Conservation (phyloP, 2,329 filamentous ascomycete species). For the Calonectria pteridis region DNA sequence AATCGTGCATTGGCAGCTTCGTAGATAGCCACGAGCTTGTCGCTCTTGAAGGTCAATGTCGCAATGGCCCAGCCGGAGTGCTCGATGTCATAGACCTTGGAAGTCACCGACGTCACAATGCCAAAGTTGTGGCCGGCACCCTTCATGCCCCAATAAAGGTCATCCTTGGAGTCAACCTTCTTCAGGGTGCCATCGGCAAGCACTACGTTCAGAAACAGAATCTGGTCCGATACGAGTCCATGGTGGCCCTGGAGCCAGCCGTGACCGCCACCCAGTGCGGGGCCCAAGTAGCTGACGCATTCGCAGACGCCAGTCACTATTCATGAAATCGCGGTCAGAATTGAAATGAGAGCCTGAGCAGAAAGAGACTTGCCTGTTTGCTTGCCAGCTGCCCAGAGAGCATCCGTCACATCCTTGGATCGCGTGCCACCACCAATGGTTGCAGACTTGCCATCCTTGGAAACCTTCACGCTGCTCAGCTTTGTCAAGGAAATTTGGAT, state of each 20-base stretch:
- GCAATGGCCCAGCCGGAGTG: constrained; percentile 43
- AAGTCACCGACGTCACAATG: constrained; percentile 45
- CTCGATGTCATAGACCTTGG: constrained; percentile 49
- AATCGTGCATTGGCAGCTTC: constrained; percentile 59
- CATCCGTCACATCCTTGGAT: constrained; percentile 59
- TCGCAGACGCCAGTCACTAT: constrained; percentile 42
- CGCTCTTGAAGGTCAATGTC: constrained; percentile 59
- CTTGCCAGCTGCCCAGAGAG: constrained; percentile 63
- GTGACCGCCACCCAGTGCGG: constrained; percentile 47
- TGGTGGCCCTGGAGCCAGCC: constrained; percentile 46
- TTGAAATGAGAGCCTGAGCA: neutral
- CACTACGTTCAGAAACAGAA: constrained; percentile 49
- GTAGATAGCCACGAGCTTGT: constrained; percentile 63
- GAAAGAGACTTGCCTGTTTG: constrained; percentile 55
- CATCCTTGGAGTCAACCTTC: constrained; percentile 39
- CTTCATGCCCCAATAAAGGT: constrained; percentile 52
- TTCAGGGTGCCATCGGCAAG: constrained; percentile 45
- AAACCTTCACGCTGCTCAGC: constrained; percentile 57
- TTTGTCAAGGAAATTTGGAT: constrained; percentile 63
- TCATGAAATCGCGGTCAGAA: neutral
- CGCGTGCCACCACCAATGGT: constrained; percentile 61
- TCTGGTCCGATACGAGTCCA: constrained; percentile 49
- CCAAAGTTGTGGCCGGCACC: constrained; percentile 52
- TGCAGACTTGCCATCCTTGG: constrained; percentile 57
- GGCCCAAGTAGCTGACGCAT: constrained; percentile 47